Evolutionary conservation across 2,329 filamentous ascomycete genomes (phyloP), one percentile per base, ranked within the genome.

Genomic region (Fusarium ramigenum): DNA sequence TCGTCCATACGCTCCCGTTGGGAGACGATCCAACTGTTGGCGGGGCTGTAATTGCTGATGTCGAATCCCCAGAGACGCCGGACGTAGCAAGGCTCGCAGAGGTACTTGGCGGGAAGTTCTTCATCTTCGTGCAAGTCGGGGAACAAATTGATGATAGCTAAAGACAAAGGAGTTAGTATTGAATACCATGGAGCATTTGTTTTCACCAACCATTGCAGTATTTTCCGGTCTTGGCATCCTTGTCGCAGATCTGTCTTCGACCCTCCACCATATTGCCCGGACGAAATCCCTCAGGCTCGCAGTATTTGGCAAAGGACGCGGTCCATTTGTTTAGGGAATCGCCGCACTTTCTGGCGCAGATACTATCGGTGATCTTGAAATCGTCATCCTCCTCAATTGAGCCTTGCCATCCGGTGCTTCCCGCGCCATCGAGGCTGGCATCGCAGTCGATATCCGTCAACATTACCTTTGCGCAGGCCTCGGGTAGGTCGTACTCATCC

Each of bases 11-110:
- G 60, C 0, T 49, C 25, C 11, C 50, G 61, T 14, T 37, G 15
- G 10, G 32, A 18, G 14, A 57, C 30, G 7, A 66, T 47, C 39
- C 49, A 46, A 1, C 40, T n/a, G 4, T 57, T 54, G 21, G 47
- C 40, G 10, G 63, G 63, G 19, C 60, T 66, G 3, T 64, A 64
- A 5, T n/a, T 7, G 25, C 42, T 37, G 4, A 66, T 21, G 4
- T 66, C 63, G 25, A 66, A 66, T n/a, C 28, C 34, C 43, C 61
- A 66, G 4, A 66, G n/a, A n/a, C 43, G 50, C 10, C 49, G 42
- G 19, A 58, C 43, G 25, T 66, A 66, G 7, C 63, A 66, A 18
- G 63, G 63, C 9, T 59, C 37, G 43, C 61, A 66, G 14, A 66
- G 32, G n/a, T 43, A 58, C 25, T 59, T 25, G n/a, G 42, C 18